A percentile compares a stretch with the other conserved stretches of the same genome.
These are phyloP conservation scores for Hura crepitans DNA, from an alignment of 441 rosid species.

Conservation along the genomic window DNA sequence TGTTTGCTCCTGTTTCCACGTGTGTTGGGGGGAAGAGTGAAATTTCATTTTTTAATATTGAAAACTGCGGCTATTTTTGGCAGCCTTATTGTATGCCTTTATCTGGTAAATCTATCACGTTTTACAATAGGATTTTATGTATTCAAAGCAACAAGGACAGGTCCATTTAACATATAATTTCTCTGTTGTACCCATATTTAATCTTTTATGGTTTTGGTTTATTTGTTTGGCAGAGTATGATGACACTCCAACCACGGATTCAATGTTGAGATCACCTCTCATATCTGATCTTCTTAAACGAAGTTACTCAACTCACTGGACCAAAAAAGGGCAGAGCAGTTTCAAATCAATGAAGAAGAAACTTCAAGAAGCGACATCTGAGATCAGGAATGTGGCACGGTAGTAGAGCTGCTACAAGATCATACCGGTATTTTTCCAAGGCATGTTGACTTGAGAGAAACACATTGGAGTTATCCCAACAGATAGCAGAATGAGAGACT, in stretches of 20 bases:
- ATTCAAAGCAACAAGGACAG: background rate
- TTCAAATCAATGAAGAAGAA: conserved; percentile 69
- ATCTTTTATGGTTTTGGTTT: background rate
- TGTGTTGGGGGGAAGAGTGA: too few relatives aligned
- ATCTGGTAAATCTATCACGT: background rate
- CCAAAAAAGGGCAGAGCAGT: conserved; percentile 50
- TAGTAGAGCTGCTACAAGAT: conserved; percentile 23
- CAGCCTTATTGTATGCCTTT: background rate
- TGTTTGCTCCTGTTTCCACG: background rate
- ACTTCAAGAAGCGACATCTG: conserved; percentile 81
- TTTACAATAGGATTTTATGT: background rate
- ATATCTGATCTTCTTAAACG: conserved; percentile 62
- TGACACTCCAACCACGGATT: conserved; percentile 39
- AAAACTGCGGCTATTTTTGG: background rate
- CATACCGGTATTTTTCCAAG: background rate
- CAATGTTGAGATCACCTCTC: conserved; percentile 43
- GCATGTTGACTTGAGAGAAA: background rate
- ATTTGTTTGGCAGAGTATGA: conserved; percentile 60
- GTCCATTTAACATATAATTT: background rate
- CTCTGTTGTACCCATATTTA: background rate
- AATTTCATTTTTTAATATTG: background rate
- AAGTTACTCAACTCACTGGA: conserved; percentile 73
- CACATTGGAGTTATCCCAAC: background rate
- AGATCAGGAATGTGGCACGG: conserved; percentile 61
- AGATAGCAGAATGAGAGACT: background rate